A percentile compares a stretch with the other conserved stretches of the same genome.
These are phyloP conservation scores for Neonectria neomacrospora DNA, from an alignment of 2,329 filamentous ascomycete genomes.

Conservation along the genomic window DNA sequence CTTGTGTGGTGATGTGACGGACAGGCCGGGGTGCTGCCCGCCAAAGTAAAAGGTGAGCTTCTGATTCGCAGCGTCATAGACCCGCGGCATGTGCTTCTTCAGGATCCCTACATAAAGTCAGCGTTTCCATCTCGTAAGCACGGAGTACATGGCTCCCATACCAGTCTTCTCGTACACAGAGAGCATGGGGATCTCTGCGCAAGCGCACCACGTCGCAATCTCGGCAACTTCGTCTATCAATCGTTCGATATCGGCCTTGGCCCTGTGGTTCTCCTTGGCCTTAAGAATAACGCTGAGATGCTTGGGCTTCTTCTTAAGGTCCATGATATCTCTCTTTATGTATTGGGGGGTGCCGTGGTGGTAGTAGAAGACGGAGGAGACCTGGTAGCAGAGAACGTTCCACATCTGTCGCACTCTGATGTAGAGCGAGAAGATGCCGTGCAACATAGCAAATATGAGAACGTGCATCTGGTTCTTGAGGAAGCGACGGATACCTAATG, in stretches of 20 bases:
- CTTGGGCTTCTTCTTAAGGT: slow-evolving; percentile 77
- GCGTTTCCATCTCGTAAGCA: background rate
- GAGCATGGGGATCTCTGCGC: slow-evolving; percentile 85
- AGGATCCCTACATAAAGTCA: slow-evolving; percentile 72
- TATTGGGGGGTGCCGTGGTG: slow-evolving; percentile 95
- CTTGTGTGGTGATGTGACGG: slow-evolving; percentile 59
- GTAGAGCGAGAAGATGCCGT: slow-evolving; percentile 88
- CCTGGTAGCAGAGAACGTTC: slow-evolving; percentile 79
- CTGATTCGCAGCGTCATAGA: slow-evolving; percentile 80
- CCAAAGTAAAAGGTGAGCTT: slow-evolving; percentile 93
- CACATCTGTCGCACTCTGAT: slow-evolving; percentile 84
- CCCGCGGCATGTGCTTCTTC: slow-evolving; percentile 88
- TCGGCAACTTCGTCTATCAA: slow-evolving; percentile 92
- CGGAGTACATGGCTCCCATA: slow-evolving; percentile 53
- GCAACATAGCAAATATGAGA: slow-evolving; percentile 75
- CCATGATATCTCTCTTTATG: slow-evolving; percentile 86
- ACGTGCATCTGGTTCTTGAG: slow-evolving; percentile 71
- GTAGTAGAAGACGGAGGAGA: slow-evolving; percentile 87
- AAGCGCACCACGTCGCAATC: slow-evolving; percentile 91
- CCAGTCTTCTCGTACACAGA: slow-evolving; percentile 94
- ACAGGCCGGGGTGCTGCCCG: slow-evolving; percentile 75
- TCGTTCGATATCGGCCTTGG: slow-evolving; percentile 80
- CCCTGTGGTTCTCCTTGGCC: slow-evolving; percentile 74
- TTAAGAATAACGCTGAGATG: slow-evolving; percentile 90
- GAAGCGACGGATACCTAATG: slow-evolving; percentile 70